Base-by-base conservation (phyloP, 495 filamentous ascomycete species). In the Penicillium coprophilum region DNA sequence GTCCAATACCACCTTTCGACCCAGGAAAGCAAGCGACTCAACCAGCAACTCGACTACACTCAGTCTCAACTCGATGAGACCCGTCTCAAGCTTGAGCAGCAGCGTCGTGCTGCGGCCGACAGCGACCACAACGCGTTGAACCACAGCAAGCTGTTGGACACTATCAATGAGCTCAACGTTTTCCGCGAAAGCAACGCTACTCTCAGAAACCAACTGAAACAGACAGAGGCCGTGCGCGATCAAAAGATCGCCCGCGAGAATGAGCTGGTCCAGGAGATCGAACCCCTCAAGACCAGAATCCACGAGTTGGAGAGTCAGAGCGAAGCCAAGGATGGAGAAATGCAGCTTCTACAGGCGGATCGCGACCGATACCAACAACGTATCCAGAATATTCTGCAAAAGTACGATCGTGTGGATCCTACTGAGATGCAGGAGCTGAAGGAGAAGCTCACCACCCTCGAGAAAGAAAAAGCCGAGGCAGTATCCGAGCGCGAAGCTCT, bases 381-480 rank as follows among this genome's bases (percentile, higher is more conserved):
- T 19, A 90, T 90, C 12, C 91, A 97, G 64, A 89, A 94, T 55
- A 96, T 97, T 47, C 82, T 98, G 20, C 89, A 91, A 59, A 97
- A 96, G 63, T 96, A 97, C 67, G 92, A 96, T 59, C 89, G 94
- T 47, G 86, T 95, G 24, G 94, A 98, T 66, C 94, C 93, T 15
- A 89, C 88, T 1, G 92, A 96, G 62, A 82, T 96, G 55, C 91
- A 97, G 63, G 83, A 83, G 56, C 76, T 97, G 52, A 96, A 92
- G 69, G 82, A 85, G 61, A 79, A 86, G 58, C 71, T 87, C 45
- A 71, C 81, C 21, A 73, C 69, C 6, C 73, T 96, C 15, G 79
- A 91, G 65, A 76, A 75, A 12, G 92, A 97, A 66, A 84, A 87
- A 13, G 86, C 91, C 63, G 72, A 86, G 28, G 74, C 88, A 24